Percentiles rank a stretch among this genome's conserved stretches.
These are phyloP conservation scores for Arachnopeziza araneosa DNA, from an alignment of 2,329 filamentous ascomycete genomes.

Conservation along the genomic window DNA sequence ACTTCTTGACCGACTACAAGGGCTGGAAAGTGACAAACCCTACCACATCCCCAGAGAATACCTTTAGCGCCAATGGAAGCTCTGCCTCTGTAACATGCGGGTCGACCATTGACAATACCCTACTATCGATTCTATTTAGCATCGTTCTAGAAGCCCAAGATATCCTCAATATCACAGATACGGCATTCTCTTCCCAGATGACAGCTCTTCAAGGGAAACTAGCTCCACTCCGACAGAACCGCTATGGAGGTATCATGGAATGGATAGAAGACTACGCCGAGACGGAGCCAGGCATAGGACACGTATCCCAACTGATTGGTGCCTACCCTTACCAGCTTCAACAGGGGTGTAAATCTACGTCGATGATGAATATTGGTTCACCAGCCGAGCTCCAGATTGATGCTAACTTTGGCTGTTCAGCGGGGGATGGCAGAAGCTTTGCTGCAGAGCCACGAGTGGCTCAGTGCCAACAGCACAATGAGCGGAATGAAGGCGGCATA, in stretches of 20 bases:
- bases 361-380: conserved; percentile 40
- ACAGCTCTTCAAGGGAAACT: conserved; percentile 10
- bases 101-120: conserved; percentile 42
- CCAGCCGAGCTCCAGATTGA: conserved; percentile 46
- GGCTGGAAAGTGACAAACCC: conserved; percentile 32
- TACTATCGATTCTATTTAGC: conserved; percentile 36
- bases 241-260: conserved; percentile 36
- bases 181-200: conserved; percentile 17
- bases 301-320: conserved; percentile 40
- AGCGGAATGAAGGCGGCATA: too few species aligned
- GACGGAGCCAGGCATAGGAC: conserved; percentile 39
- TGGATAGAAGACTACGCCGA: conserved; percentile 36
- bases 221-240: conserved; percentile 24
- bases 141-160: conserved; percentile 22
- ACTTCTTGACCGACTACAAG: conserved; percentile 30
- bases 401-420: conserved; percentile 44
- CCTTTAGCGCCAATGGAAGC: conserved; percentile 19
- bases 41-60: conserved; percentile 36
- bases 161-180: conserved; percentile 30
- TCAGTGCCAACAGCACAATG: conserved; percentile 19
- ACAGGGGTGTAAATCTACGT: conserved; percentile 36
- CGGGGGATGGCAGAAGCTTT: conserved; percentile 41
- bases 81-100: conserved; percentile 33
- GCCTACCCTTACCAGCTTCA: conserved; percentile 32
- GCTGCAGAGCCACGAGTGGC: conserved; percentile 33